Evolutionary conservation across 2,329 filamentous ascomycete species (phyloP).

Genomic region (Fusarium haematococcum): DNA sequence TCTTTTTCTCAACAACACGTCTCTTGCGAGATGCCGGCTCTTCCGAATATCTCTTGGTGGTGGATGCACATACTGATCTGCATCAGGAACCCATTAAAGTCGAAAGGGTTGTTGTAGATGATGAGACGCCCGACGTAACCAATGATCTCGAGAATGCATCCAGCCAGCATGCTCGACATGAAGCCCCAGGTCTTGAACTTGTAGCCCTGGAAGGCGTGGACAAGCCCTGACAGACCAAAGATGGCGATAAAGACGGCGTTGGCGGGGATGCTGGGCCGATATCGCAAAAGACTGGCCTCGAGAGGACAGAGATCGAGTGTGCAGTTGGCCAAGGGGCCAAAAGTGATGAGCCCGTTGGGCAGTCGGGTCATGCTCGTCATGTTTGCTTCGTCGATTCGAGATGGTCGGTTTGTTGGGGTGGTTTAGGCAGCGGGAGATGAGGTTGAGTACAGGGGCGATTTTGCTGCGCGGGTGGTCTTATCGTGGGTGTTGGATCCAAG

Average conservation of each 20-base stretch:
- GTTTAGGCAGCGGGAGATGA: not conserved
- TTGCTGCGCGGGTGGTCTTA: not conserved
- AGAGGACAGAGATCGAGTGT: slow-evolving; percentile 41
- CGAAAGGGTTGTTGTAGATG: slow-evolving; percentile 67
- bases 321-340: slow-evolving; percentile 41
- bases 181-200: slow-evolving; percentile 51
- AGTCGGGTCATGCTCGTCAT: slow-evolving; percentile 20
- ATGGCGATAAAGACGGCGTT: slow-evolving; percentile 36
- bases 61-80: slow-evolving; percentile 64
- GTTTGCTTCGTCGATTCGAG: not conserved
- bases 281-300: slow-evolving; percentile 40
- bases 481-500: not conserved
- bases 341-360: slow-evolving; percentile 39
- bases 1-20: not conserved
- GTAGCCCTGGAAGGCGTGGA: slow-evolving; percentile 37
- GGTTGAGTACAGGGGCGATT: not conserved
- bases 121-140: slow-evolving; percentile 71
- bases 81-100: slow-evolving; percentile 69
- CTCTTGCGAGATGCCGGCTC: not conserved
- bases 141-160: slow-evolving; percentile 67
- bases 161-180: slow-evolving; percentile 62
- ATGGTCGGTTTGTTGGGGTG: not conserved
- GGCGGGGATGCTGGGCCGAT: slow-evolving; percentile 37
- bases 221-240: slow-evolving; percentile 31
- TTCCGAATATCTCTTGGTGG: not conserved